phyloP scores from a whole-genome alignment of 2,329 filamentous ascomycete species.

The Sarocladium kiliense region DNA sequence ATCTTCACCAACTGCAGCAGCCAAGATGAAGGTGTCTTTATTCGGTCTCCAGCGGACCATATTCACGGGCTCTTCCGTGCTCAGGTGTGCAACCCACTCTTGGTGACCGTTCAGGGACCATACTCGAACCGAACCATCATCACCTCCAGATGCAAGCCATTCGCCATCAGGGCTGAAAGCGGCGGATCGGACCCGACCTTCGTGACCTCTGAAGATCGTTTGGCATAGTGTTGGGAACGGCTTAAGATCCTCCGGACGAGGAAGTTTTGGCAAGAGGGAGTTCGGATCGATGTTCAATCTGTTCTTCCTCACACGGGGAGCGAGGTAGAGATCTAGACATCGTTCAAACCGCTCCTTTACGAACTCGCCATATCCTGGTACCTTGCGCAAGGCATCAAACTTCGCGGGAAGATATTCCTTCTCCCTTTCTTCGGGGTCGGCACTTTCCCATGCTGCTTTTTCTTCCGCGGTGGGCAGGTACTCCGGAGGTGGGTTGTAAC shows the following conservation, averaged over 20 bases:
- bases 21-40: constrained; percentile 73
- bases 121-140: constrained; percentile 86
- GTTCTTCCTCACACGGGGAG: constrained; percentile 85
- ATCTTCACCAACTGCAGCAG: constrained; percentile 78
- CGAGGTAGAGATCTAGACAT: constrained; percentile 91
- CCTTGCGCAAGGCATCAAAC: constrained; percentile 79
- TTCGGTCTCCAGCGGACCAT: constrained; percentile 85
- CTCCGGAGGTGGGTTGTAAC: constrained; percentile 92
- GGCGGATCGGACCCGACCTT: constrained; percentile 79
- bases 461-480: constrained; percentile 86
- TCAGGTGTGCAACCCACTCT: constrained; percentile 77
- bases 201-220: constrained; percentile 81
- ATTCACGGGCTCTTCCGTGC: constrained; percentile 74
- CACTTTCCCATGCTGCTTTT: constrained; percentile 75
- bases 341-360: constrained; percentile 96
- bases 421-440: constrained; percentile 85
- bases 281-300: constrained; percentile 95
- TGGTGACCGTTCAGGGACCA: constrained; percentile 91
- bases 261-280: constrained; percentile 86
- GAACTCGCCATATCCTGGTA: constrained; percentile 84
- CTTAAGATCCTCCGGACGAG: constrained; percentile 85
- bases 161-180: constrained; percentile 80
- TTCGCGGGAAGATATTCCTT: constrained; percentile 82
- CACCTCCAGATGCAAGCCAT: constrained; percentile 86
- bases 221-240: constrained; percentile 91